phyloP scores from a whole-genome alignment of 768 basidiomycete genomes.

The Pisolithus microcarpus region DNA sequence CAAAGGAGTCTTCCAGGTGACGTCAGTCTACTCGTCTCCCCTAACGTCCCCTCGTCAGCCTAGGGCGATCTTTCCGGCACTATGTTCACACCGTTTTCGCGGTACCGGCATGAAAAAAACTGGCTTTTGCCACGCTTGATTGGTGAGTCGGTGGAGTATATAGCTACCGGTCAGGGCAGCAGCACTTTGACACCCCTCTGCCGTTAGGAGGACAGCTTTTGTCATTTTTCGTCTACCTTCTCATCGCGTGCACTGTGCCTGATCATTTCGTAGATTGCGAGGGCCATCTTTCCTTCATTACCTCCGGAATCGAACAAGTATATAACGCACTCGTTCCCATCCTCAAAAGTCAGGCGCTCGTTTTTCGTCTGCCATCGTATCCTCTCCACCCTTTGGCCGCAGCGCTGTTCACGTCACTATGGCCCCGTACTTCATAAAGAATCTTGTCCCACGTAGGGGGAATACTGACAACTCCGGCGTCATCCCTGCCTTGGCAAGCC shows the following conservation, averaged over 20 bases:
- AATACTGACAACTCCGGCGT: slow-evolving; percentile 29
- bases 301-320: neutral
- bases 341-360: neutral
- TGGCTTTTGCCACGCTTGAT: neutral
- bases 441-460: slow-evolving; percentile 45
- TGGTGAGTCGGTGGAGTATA: neutral
- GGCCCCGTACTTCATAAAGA: slow-evolving; percentile 46
- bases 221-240: neutral
- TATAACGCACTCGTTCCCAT: neutral
- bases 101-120: too few relatives aligned
- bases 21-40: neutral
- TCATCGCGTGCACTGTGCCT: neutral
- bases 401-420: slow-evolving; percentile 18
- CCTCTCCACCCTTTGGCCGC: neutral
- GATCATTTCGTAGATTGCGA: too few relatives aligned
- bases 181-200: neutral
- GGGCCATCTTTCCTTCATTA: too few relatives aligned
- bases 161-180: neutral
- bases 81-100: too few relatives aligned
- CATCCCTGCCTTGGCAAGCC: slow-evolving; percentile 33
- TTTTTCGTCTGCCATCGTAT: neutral
- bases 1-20: neutral
- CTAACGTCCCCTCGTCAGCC: neutral
- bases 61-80: too few relatives aligned
- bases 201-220: neutral